Evolutionary conservation across 306 rosid genomes (phyloP).

Genomic region (Fragaria iinumae): DNA sequence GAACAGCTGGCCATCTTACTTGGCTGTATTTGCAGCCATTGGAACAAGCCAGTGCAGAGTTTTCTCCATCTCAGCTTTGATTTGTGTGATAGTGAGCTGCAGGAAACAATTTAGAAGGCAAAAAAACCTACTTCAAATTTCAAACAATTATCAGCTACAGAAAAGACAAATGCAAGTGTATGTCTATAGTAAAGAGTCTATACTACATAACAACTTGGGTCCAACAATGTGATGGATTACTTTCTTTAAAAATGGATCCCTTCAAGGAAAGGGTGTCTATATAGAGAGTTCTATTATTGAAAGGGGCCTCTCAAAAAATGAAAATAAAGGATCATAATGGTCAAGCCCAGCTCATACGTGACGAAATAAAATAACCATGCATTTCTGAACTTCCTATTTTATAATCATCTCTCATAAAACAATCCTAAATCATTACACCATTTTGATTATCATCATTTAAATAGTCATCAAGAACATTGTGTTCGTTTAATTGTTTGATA

Average conservation of each 20-base stretch:
- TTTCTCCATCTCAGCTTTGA: slow-evolving; percentile 86
- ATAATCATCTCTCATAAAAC: not conserved
- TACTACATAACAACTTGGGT: not conserved
- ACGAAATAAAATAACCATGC: not conserved
- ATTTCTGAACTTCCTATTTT: not conserved
- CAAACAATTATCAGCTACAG: slow-evolving; percentile 1
- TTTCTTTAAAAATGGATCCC: not conserved
- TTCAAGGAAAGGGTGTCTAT: not conserved
- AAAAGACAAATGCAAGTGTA: not conserved
- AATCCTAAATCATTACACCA: not conserved
- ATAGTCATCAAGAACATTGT: not conserved
- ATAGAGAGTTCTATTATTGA: not conserved
- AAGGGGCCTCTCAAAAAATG: not conserved
- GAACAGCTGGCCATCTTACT: slow-evolving; percentile 50
- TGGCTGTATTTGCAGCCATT: slow-evolving; percentile 78
- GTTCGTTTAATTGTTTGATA: not conserved
- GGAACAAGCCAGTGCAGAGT: slow-evolving; percentile 85
- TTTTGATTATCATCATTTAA: not conserved
- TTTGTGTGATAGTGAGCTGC: slow-evolving; percentile 60
- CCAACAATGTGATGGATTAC: not conserved
- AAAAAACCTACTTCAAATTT: not conserved
- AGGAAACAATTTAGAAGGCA: slow-evolving; percentile 29
- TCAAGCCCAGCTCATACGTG: not conserved
- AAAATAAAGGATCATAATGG: not conserved
- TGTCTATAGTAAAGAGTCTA: not conserved